Conservation (phyloP, 805 yeast species). For the Hanseniaspora occidentalis region DNA sequence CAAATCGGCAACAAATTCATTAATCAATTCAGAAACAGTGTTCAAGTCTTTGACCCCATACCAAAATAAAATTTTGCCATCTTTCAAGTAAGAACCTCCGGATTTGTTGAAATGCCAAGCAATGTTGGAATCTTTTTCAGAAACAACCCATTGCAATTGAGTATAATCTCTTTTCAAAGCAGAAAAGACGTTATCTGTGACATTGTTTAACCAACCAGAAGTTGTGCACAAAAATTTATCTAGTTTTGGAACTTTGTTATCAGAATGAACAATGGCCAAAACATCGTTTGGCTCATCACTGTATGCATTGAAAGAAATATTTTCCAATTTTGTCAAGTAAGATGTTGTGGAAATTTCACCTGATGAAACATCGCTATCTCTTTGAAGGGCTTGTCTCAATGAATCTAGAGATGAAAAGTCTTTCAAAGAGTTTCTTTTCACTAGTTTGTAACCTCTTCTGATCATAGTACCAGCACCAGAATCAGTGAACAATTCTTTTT, state of each 20-base stretch:
- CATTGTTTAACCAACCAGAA: conserved; percentile 95
- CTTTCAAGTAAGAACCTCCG: conserved; percentile 84
- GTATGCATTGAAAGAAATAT: conserved; percentile 54
- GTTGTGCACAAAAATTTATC: conserved; percentile 81
- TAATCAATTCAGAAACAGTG: conserved; percentile 51
- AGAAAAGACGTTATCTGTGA: conserved; percentile 85
- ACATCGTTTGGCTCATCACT: conserved; percentile 96
- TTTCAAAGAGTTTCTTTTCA: conserved; percentile 52
- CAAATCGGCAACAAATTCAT: conserved; percentile 33
- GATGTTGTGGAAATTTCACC: conserved; percentile 69
- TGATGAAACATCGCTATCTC: conserved; percentile 54
- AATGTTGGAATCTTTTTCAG: conserved; percentile 82
- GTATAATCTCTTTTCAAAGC: conserved; percentile 65
- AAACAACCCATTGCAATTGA: conserved; percentile 75
- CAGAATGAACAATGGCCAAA: conserved; percentile 64
- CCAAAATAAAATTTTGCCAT: conserved; percentile 90
- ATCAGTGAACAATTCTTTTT: conserved; percentile 94
- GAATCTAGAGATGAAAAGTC: conserved; percentile 62
- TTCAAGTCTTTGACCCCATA: conserved; percentile 64
- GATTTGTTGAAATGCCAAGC: conserved; percentile 88
- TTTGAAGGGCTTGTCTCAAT: conserved; percentile 60
- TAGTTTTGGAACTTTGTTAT: conserved; percentile 34
- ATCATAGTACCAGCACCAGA: conserved; percentile 98
- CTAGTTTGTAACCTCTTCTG: conserved; percentile 88
- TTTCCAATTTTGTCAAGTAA: conserved; percentile 62